Base-by-base conservation (phyloP, 495 filamentous ascomycete genomes). In the Penicillium atrosanguineum region DNA sequence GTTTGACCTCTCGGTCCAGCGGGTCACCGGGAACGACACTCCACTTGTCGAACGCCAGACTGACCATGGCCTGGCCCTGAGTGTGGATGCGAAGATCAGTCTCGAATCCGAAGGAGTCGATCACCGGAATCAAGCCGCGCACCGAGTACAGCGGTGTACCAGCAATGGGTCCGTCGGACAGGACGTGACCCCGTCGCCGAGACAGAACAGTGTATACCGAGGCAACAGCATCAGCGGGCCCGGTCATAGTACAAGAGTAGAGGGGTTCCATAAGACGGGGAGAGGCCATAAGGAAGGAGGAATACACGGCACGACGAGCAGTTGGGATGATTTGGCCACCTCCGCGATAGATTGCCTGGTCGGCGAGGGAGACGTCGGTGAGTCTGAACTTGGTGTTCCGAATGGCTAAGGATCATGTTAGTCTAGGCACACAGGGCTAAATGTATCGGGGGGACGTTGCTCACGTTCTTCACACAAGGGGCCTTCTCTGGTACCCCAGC, bases 281-380 rank as follows among this genome's bases (percentile, higher is more conserved):
- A 19, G 90, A 93, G 26, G 94, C 94, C 89, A 97, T 97, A 16
- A 98, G 75, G 78, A 98, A 98, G 15, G 89, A 93, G 1, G 84
- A 89, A 68, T 98, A 98, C 66, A 93, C 89, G 18, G 93, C 89
- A 26, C 95, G 85, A 26, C 94, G 86, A 41, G 91, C 80, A 0
- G 94, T 97, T 45, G 94, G 94, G 64, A 98, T 98, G 65, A 98
- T 95, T 68, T 98, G 94, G 25, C 95, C 94, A 43, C 91, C 93
- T 31, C 94, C 94, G 44, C 94, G 81, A 74, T 92, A 95, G 64
- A 97, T 97, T 26, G 91, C 86, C 69, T 96, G 90, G 45, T 84
- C 76, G 25, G 90, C 94, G 31, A 98, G 83, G 23, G 87, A 79
- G 41, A 95, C 83, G 64, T 97, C 95, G 52, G 91, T 97, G 66